Evolutionary conservation across 495 filamentous ascomycete species (phyloP), one percentile per base, ranked within the genome.

Genomic region (Penicillium maclennaniae): DNA sequence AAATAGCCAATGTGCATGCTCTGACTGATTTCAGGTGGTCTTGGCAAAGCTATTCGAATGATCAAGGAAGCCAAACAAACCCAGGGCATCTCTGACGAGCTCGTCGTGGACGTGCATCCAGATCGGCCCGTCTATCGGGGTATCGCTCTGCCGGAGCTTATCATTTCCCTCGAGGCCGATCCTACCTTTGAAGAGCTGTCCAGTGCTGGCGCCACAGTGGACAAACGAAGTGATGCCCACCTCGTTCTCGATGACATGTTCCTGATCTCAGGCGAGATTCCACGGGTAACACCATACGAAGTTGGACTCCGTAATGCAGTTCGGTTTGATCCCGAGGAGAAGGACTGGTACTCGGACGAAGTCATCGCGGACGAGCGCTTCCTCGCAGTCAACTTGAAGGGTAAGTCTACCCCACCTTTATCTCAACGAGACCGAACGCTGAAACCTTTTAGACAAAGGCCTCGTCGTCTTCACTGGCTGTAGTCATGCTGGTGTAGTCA

Each of bases 401-500:
- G 79, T 77, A 47, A 7, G 55, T 15, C 19, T 28, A n/a, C 15
- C 14, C 5, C 10, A 16, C 5, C 2, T 7, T 50, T 4, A 23
- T 25, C 0, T 16, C 14, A 16, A 44, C 10, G 7, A 8, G 19
- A n/a, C 21, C 19, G 3, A 27, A 1, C n/a, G 6, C 20, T 63
- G 15, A 65, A 36, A 25, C 34, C 7, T 17, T 45, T 43, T 49
- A 77, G 74, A 68, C 27, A 83, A 78, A 60, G 83, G 82, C 10
- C 69, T 86, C 17, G 79, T 86, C 7, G 66, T 84, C 15, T 83
- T 86, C 61, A 84, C 80, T 1, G 81, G 79, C n/a, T 85, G 82
- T 64, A 81, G 77, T 53, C 82, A 84, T 50, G 78, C 78, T 1
- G 82, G 82, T 2, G 80, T 84, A 7, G 74, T 85, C 43, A 85